Base-by-base conservation (phyloP, 768 basidiomycete genomes). In the Agrocybe pediades region DNA sequence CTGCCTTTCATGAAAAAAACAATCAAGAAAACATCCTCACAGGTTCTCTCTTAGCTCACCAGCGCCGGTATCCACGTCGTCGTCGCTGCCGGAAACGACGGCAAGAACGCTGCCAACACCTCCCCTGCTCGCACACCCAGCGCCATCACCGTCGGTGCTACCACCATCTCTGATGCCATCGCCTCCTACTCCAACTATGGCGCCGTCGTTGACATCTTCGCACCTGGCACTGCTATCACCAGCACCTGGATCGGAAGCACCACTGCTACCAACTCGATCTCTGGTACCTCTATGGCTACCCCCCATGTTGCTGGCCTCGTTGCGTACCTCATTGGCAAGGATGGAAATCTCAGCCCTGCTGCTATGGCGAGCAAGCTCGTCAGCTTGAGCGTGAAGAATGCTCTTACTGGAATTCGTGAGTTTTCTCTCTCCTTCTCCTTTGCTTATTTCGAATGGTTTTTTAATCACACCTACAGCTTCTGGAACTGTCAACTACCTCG, bases 141-240 rank as follows among this genome's bases (percentile, higher is more conserved):
- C 15, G 75, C 68, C 20, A 72, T 69, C 51, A 76, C 76, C 20
- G 72, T 78, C 33, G 77, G 72, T 33, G 73, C 76, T 9, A 65
- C 59, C 16, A 67, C 62, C 41, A 75, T 78, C 57, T 54, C 57
- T 7, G 75, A 74, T 45, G 58, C 59, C 3, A 62, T 70, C 6
- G 67, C 71, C 23, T 64, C 53, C 5, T 74, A 69, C 69, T 76
- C 74, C 46, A 76, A 77, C 65, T 75, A 62, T 46, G 77, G 77
- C n/a, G n/a, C 63, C n/a, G 58, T 67, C 41, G 70, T 78, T 54
- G 71, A 76, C 54, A 51, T 77, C 57, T 74, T 74, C 51, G 77
- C 75, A 8, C 75, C 76, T 26, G 77, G 76, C 17, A 46, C 51
- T 9, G 58, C 64, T 47, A 58, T 77, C 41, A 68, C 66, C 43